Evolutionary conservation across 148 eudicot species (phyloP).

Genomic region (Tetragonia tetragonoides): DNA sequence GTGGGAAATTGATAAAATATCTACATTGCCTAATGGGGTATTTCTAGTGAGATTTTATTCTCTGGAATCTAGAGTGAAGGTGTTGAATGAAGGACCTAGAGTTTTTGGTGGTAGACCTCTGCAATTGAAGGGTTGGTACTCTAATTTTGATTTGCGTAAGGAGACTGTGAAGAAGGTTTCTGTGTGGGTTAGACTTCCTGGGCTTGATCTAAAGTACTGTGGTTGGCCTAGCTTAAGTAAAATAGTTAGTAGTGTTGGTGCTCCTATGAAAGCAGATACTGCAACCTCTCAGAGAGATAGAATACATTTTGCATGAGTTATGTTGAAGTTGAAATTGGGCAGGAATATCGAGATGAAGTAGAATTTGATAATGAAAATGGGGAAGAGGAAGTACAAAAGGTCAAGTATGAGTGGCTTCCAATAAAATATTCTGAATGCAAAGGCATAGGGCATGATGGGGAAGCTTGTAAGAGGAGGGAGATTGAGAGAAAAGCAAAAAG

Average conservation of each 20-base stretch:
- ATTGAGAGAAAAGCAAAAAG: no score
- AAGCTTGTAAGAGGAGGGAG: background rate
- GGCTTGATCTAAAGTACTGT: background rate
- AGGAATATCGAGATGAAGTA: background rate
- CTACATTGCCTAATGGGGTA: background rate
- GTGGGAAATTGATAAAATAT: background rate
- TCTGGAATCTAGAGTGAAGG: background rate
- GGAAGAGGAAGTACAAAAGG: background rate
- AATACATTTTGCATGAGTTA: background rate
- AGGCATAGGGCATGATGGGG: background rate
- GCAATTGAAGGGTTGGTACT: no score
- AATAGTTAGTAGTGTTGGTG: background rate
- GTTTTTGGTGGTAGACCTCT: no score
- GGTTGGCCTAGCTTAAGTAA: background rate
- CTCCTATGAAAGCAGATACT: background rate
- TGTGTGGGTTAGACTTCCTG: background rate
- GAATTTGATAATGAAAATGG: background rate
- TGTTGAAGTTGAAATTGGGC: background rate
- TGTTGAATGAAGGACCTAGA: background rate
- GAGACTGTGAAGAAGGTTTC: background rate
- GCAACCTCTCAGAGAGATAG: background rate
- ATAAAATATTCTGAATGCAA: background rate
- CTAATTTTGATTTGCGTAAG: no score
- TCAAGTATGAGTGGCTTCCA: background rate
- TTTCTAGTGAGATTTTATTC: background rate